Percentiles rank a stretch among this genome's conserved stretches.
These are phyloP conservation scores for Starmera caribaea DNA, from an alignment of 805 yeast species.

Conservation along the genomic window DNA sequence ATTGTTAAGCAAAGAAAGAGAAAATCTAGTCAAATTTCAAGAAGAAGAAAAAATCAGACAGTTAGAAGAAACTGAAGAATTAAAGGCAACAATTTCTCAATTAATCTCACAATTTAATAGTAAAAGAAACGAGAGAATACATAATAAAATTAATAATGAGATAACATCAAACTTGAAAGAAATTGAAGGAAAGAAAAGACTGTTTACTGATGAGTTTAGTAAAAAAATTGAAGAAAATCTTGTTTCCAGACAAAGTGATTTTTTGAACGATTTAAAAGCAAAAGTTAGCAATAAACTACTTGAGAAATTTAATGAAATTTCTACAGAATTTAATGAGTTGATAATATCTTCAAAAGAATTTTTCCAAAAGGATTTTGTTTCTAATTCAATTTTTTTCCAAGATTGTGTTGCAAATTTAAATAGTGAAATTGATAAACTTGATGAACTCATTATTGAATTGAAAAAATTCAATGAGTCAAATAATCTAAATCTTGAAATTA, in stretches of 20 bases:
- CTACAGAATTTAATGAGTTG: no score
- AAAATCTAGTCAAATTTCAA: conserved; percentile 4
- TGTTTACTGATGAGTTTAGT: conserved; percentile 7
- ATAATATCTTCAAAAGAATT: conserved; percentile 5
- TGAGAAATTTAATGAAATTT: conserved; percentile 4
- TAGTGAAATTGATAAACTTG: conserved; percentile 5
- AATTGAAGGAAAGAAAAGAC: conserved; percentile 6
- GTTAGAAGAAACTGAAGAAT: conserved; percentile 1
- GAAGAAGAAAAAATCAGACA: conserved; percentile 4
- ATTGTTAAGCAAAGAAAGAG: conserved; percentile 3
- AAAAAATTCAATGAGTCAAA: conserved; percentile 2
- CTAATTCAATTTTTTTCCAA: not conserved
- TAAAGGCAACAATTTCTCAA: conserved; percentile 5
- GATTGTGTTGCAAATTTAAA: conserved; percentile 2
- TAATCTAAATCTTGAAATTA: conserved; percentile 6
- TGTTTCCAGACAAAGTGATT: conserved; percentile 10
- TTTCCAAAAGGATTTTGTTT: conserved; percentile 1
- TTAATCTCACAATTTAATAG: conserved; percentile 7
- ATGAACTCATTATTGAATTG: conserved; percentile 4
- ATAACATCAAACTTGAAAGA: conserved; percentile 6
- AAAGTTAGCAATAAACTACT: not conserved
- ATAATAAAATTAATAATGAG: conserved; percentile 1
- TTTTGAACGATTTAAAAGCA: conserved; percentile 1
- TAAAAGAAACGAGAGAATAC: conserved; percentile 1
- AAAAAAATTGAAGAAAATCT: conserved; percentile 8